These are phyloP conservation scores for Lithospermum erythrorhizon DNA, from an alignment of 257 asterid genomes.

Conservation along the genomic window DNA sequence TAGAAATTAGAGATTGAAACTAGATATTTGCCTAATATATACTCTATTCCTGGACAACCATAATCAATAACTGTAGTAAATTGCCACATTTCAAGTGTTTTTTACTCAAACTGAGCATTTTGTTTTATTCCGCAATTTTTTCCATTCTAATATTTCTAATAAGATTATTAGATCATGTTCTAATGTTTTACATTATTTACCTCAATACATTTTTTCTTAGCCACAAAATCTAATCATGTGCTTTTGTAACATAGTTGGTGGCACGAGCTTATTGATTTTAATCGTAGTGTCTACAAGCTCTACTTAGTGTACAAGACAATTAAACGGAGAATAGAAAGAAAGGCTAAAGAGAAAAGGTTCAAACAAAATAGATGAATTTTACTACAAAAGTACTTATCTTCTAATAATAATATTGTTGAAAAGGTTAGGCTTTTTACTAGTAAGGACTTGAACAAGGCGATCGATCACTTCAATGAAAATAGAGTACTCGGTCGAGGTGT, in stretches of 20 bases:
- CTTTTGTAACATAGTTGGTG: not conserved
- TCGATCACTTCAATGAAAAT: conserved; percentile 15
- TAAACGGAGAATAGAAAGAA: conserved; percentile 10
- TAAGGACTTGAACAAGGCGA: conserved; percentile 18
- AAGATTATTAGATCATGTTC: no score
- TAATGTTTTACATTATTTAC: no score
- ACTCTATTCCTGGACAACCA: no score
- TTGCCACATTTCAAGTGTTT: no score
- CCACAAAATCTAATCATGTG: no score
- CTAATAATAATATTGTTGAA: conserved; percentile 12
- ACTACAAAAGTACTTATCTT: conserved; percentile 12
- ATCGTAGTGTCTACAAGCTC: conserved; percentile 3
- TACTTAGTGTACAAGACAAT: conserved; percentile 7
- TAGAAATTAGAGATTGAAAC: no score
- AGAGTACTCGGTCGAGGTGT: conserved; percentile 17
- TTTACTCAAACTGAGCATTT: no score
- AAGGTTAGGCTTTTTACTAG: conserved; percentile 16
- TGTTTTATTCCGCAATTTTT: no score
- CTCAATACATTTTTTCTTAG: no score
- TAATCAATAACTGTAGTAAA: no score
- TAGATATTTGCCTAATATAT: no score
- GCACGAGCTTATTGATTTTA: not conserved
- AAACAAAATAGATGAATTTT: conserved; percentile 20
- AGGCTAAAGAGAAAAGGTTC: conserved; percentile 8
- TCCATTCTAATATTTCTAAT: no score